phyloP scores from a whole-genome alignment of 768 basidiomycete genomes.

The Cyclocybe aegerita region DNA sequence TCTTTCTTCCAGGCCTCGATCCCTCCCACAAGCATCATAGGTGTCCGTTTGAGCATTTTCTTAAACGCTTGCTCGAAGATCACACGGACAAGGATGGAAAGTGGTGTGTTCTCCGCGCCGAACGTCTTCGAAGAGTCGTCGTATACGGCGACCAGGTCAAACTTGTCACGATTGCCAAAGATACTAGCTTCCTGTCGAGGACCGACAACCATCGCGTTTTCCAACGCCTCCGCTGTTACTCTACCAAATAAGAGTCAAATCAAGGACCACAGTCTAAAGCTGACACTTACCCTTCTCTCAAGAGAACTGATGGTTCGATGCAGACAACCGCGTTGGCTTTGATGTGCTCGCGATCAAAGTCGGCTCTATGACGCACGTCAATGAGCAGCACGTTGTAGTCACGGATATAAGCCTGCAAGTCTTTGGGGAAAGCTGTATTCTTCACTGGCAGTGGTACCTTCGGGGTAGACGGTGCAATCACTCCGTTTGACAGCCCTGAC shows the following conservation, averaged over 20 bases:
- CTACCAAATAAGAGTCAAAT: constrained; percentile 34
- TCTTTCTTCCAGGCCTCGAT: constrained; percentile 76
- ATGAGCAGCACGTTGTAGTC: constrained; percentile 70
- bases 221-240: constrained; percentile 63
- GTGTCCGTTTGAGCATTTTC: constrained; percentile 70
- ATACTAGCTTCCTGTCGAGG: constrained; percentile 69
- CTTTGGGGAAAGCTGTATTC: constrained; percentile 59
- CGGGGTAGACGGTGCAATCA: constrained; percentile 33
- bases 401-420: constrained; percentile 56
- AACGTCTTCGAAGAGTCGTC: constrained; percentile 61
- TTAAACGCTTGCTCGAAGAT: constrained; percentile 76
- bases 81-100: constrained; percentile 60
- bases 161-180: constrained; percentile 86
- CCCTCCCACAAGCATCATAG: constrained; percentile 85
- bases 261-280: constrained; percentile 5
- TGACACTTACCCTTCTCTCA: constrained; percentile 61
- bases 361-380: constrained; percentile 78
- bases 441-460: constrained; percentile 48
- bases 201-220: constrained; percentile 69
- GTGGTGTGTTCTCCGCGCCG: constrained; percentile 45
- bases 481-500: constrained; percentile 33
- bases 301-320: constrained; percentile 78
- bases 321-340: constrained; percentile 70
- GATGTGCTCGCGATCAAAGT: constrained; percentile 77
- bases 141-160: constrained; percentile 86